phyloP scores from a whole-genome alignment of 371 early-diverging fungal species.

The Mortierella sp. region DNA sequence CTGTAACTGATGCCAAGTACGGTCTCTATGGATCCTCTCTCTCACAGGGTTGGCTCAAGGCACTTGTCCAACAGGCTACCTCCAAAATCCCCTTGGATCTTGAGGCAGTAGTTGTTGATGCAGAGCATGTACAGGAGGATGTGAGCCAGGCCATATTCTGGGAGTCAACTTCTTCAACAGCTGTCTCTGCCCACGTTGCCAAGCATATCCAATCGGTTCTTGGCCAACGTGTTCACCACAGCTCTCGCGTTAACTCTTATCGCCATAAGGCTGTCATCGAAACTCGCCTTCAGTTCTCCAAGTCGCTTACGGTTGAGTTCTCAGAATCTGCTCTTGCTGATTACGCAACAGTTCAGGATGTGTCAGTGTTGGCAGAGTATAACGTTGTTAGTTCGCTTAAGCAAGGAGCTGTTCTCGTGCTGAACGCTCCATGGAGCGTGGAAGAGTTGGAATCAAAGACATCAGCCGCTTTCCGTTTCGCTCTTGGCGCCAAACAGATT shows the following conservation, averaged over 20 bases:
- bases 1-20: slow-evolving; percentile 55
- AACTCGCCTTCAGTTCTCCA: slow-evolving; percentile 69
- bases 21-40: slow-evolving; percentile 37
- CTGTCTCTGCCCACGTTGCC: slow-evolving; percentile 64
- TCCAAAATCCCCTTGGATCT: slow-evolving; percentile 29
- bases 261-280: slow-evolving; percentile 69
- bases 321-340: slow-evolving; percentile 63
- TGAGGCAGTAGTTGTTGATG: slow-evolving; percentile 20
- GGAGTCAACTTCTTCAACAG: slow-evolving; percentile 70
- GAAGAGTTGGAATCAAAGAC: slow-evolving; percentile 79
- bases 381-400: slow-evolving; percentile 71
- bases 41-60: slow-evolving; percentile 45
- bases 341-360: slow-evolving; percentile 77
- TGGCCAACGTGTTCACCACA: slow-evolving; percentile 54
- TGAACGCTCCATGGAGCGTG: slow-evolving; percentile 78
- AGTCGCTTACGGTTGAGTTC: slow-evolving; percentile 45
- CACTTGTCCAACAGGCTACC: slow-evolving; percentile 38
- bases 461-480: slow-evolving; percentile 75
- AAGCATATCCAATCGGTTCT: slow-evolving; percentile 63
- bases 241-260: slow-evolving; percentile 68
- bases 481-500: slow-evolving; percentile 64
- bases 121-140: slow-evolving; percentile 26
- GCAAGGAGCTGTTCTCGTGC: slow-evolving; percentile 68
- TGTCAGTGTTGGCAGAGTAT: slow-evolving; percentile 68
- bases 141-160: slow-evolving; percentile 74